These are phyloP conservation scores for Schwanniomyces occidentalis DNA, from an alignment of 805 yeast species.

Conservation along the genomic window DNA sequence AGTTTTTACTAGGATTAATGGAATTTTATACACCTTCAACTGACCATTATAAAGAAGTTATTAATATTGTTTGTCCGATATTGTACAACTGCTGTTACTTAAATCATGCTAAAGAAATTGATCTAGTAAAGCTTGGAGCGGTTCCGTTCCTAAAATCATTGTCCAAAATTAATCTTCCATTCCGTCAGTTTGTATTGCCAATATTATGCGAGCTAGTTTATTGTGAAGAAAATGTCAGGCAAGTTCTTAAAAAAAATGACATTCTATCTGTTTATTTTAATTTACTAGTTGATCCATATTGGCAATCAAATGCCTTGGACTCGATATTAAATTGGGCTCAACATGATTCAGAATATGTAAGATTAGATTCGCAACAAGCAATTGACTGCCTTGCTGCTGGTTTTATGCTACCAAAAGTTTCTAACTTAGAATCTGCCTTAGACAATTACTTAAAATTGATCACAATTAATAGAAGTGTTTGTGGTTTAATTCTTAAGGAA, in stretches of 20 bases:
- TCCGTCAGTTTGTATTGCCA: constrained; percentile 54
- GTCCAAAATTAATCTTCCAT: constrained; percentile 39
- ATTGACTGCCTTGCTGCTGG: constrained; percentile 37
- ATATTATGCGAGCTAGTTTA: constrained; percentile 53
- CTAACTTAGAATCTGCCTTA: constrained; percentile 45
- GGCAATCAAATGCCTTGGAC: constrained; percentile 59
- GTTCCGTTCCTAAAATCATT: constrained; percentile 45
- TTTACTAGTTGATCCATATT: constrained; percentile 50
- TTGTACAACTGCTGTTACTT: constrained; percentile 54
- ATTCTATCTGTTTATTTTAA: constrained; percentile 40
- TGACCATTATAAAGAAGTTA: constrained; percentile 36
- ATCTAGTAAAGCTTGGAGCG: constrained; percentile 47
- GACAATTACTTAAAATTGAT: constrained; percentile 41
- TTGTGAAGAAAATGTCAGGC: constrained; percentile 40
- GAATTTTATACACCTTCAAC: constrained; percentile 26
- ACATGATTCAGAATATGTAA: constrained; percentile 23
- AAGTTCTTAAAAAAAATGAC: constrained; percentile 34
- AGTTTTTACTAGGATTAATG: constrained; percentile 39
- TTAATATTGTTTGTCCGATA: constrained; percentile 48
- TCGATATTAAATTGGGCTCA: constrained; percentile 44
- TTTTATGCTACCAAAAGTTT: constrained; percentile 36
- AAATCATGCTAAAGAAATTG: constrained; percentile 44
- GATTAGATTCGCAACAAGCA: constrained; percentile 24
- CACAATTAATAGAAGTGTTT: constrained; percentile 18
- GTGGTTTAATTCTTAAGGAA: constrained; percentile 24